phyloP scores from a whole-genome alignment of 768 basidiomycete genomes.

The Phaeotremella fagi region DNA sequence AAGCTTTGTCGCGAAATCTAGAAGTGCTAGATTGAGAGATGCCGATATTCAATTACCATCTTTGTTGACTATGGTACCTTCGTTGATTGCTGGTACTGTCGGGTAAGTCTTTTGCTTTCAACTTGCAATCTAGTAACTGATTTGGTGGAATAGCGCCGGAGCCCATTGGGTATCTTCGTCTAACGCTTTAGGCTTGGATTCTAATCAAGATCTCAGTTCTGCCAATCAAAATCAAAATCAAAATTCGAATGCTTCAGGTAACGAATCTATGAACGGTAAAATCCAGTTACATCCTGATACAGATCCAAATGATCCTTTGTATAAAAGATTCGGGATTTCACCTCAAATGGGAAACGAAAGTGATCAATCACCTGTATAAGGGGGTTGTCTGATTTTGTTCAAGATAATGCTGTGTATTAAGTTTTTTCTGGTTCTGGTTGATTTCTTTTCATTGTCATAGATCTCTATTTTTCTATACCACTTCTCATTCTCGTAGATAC shows the following conservation, averaged over 20 bases:
- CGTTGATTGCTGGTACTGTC: slow-evolving; percentile 66
- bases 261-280: slow-evolving; percentile 52
- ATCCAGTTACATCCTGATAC: slow-evolving; percentile 86
- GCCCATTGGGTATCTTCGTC: slow-evolving; percentile 29
- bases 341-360: background rate
- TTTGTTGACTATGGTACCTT: slow-evolving; percentile 71
- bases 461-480: too few species aligned
- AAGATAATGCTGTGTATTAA: too few species aligned
- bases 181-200: slow-evolving; percentile 69
- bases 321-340: slow-evolving; percentile 9
- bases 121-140: slow-evolving; percentile 34
- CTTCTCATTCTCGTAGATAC: too few species aligned
- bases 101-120: slow-evolving; percentile 46
- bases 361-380: too few species aligned
- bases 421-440: too few species aligned
- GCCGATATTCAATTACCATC: slow-evolving; percentile 52
- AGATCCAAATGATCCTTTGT: slow-evolving; percentile 57
- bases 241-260: too few species aligned
- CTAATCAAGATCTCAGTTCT: slow-evolving; percentile 61
- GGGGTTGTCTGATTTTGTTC: too few species aligned
- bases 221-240: too few species aligned
- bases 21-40: slow-evolving; percentile 55
- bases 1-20: slow-evolving; percentile 76
- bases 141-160: slow-evolving; percentile 51
- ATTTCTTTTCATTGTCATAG: too few species aligned